Percentiles rank a stretch among this genome's conserved stretches.
Conservation (phyloP, 1,284 basidiomycete genomes). For the Moniliophthora roreri region DNA sequence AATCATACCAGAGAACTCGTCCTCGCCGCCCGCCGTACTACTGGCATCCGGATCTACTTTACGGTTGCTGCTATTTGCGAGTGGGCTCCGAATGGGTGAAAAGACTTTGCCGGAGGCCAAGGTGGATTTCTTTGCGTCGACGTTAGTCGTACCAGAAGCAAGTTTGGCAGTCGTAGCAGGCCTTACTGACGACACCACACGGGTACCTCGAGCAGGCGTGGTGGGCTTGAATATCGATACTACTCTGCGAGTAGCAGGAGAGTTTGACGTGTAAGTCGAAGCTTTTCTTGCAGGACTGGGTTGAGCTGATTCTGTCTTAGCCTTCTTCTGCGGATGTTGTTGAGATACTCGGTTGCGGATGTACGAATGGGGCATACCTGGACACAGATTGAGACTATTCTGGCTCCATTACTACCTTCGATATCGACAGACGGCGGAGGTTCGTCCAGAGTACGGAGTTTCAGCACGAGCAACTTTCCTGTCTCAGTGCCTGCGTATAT, state of each 20-base stretch:
- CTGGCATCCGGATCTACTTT: background rate
- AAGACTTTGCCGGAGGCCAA: slow-evolving; percentile 31
- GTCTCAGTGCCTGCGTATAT: slow-evolving; percentile 63
- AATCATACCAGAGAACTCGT: slow-evolving; percentile 27
- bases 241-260: background rate
- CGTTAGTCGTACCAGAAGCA: background rate
- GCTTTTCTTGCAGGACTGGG: background rate
- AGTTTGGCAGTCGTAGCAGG: background rate
- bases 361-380: slow-evolving; percentile 40
- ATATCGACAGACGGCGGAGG: slow-evolving; percentile 52
- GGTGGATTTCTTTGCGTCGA: background rate
- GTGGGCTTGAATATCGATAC: background rate
- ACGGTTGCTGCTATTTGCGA: slow-evolving; percentile 33
- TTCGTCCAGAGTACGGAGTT: slow-evolving; percentile 64
- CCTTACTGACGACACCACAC: background rate
- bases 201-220: background rate
- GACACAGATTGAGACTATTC: slow-evolving; percentile 52
- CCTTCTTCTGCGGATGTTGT: slow-evolving; percentile 28
- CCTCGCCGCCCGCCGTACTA: too few relatives aligned
- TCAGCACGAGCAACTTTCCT: slow-evolving; percentile 60
- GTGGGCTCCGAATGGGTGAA: slow-evolving; percentile 42
- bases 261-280: background rate
- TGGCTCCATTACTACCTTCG: slow-evolving; percentile 34
- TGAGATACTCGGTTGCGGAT: background rate
- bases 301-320: slow-evolving; percentile 14